These are phyloP conservation scores for Crithidia fasciculata DNA, from an alignment of 208 protist species.

Conservation along the genomic window DNA sequence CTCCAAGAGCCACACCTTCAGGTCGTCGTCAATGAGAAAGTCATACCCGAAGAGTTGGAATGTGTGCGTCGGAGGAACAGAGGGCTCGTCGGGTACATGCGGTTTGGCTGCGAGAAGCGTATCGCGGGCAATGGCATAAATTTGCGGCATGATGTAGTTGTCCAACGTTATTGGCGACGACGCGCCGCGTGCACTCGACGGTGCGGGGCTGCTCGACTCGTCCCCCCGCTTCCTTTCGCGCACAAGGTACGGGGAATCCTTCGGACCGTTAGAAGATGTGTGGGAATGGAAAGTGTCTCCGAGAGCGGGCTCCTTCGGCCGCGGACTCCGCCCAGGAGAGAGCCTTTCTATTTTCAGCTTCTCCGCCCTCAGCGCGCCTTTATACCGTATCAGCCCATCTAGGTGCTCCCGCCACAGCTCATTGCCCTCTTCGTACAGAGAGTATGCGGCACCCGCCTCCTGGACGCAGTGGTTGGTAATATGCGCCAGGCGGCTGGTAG, in stretches of 20 bases:
- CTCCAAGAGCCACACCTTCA: constrained; percentile 84
- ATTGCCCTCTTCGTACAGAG: constrained; percentile 76
- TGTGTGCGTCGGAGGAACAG: constrained; percentile 54
- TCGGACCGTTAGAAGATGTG: constrained; percentile 8
- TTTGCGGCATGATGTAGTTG: constrained; percentile 72
- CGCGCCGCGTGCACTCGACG: constrained; percentile 2
- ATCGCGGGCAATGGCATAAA: constrained; percentile 74
- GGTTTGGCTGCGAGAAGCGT: constrained; percentile 54
- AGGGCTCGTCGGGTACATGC: constrained; percentile 48
- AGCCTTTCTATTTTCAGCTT: constrained; percentile 28
- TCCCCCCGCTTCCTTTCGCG: constrained; percentile 13
- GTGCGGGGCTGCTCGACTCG: constrained; percentile 15
- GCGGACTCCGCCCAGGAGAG: constrained; percentile 17
- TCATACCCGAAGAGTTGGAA: constrained; percentile 94
- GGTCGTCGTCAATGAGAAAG: constrained; percentile 80
- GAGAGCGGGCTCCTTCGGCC: constrained; percentile 23
- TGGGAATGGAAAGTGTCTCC: neutral
- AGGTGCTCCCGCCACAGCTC: constrained; percentile 84
- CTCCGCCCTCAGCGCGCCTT: constrained; percentile 32
- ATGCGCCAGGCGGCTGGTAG: constrained; percentile 53
- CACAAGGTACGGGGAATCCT: constrained; percentile 26
- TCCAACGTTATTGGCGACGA: constrained; percentile 42
- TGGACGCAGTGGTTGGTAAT: constrained; percentile 94
- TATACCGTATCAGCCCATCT: constrained; percentile 81
- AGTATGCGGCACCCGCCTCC: constrained; percentile 54